A percentile compares a stretch with the other conserved stretches of the same genome.
Evolutionary conservation across 768 basidiomycete genomes (phyloP).

Genomic region (Collybiopsis luxurians): DNA sequence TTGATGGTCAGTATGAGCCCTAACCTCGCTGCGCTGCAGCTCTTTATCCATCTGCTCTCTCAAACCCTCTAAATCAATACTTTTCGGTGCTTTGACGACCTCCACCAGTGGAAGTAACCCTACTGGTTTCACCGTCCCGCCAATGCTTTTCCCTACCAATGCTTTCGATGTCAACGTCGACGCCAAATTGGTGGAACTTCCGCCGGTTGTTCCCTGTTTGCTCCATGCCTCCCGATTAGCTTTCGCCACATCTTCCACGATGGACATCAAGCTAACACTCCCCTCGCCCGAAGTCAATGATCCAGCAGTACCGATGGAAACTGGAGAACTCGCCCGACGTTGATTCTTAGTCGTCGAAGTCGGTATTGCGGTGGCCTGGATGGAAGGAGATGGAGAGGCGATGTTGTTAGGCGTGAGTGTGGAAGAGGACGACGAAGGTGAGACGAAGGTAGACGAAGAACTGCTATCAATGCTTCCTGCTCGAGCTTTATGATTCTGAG

Average conservation of each 20-base stretch:
- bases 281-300: constrained; percentile 3
- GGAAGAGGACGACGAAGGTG: neutral
- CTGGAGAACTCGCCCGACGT: constrained; percentile 17
- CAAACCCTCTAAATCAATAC: constrained; percentile 30
- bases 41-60: constrained; percentile 18
- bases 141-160: constrained; percentile 22
- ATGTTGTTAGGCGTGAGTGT: neutral
- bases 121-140: constrained; percentile 16
- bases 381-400: neutral
- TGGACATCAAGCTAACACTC: constrained; percentile 55
- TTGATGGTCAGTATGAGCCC: neutral
- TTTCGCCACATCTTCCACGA: constrained; percentile 60
- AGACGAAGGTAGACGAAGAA: neutral
- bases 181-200: neutral
- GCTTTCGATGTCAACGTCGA: constrained; percentile 9
- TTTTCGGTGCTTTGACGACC: constrained; percentile 46
- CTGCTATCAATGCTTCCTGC: constrained; percentile 8
- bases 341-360: constrained; percentile 11
- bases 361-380: neutral
- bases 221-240: constrained; percentile 26
- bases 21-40: neutral
- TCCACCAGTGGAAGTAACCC: constrained; percentile 27
- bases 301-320: constrained; percentile 4
- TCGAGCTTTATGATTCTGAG: too few species aligned
- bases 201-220: neutral